These are phyloP conservation scores for Syncephalastrum racemosum DNA, from an alignment of 371 early-diverging fungal genomes.

Conservation along the genomic window DNA sequence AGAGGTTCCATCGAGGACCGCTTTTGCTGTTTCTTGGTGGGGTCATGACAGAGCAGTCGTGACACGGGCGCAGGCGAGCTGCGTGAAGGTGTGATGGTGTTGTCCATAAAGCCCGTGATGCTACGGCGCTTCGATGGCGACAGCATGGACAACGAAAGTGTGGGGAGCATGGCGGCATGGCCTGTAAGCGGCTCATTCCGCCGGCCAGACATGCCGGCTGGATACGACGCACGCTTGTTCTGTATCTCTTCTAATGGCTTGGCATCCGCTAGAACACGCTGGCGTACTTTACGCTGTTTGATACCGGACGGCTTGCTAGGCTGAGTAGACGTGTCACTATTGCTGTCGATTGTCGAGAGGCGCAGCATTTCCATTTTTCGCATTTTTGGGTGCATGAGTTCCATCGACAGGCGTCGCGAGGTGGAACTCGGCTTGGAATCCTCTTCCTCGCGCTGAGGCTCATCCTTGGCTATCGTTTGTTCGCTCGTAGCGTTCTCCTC, in stretches of 20 bases:
- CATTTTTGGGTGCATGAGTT: constrained; percentile 47
- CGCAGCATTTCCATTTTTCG: too few relatives aligned
- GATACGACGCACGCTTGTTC: constrained; percentile 5
- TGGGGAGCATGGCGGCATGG: constrained; percentile 24
- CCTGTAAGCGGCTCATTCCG: constrained; percentile 10
- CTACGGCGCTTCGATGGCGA: not conserved
- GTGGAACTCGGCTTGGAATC: too few relatives aligned
- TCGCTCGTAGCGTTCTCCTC: constrained; percentile 24
- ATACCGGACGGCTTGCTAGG: too few relatives aligned
- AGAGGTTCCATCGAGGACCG: too few relatives aligned
- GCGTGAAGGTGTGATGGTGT: not conserved
- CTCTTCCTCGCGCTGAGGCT: too few relatives aligned
- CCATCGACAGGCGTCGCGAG: constrained; percentile 53
- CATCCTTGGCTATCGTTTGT: constrained; percentile 22
- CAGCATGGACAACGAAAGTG: constrained; percentile 14
- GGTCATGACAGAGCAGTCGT: not conserved
- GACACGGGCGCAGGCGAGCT: not conserved
- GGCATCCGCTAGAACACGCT: constrained; percentile 22
- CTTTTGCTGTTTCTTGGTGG: too few relatives aligned
- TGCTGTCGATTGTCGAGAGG: too few relatives aligned
- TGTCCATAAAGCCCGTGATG: not conserved
- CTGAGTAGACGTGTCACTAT: too few relatives aligned
- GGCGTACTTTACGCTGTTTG: too few relatives aligned
- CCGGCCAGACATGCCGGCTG: not conserved
- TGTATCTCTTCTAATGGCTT: constrained; percentile 19